Evolutionary conservation across 331 rosid species (phyloP), one percentile per base, ranked within the genome.

Genomic region (Phaseolus coccineus): DNA sequence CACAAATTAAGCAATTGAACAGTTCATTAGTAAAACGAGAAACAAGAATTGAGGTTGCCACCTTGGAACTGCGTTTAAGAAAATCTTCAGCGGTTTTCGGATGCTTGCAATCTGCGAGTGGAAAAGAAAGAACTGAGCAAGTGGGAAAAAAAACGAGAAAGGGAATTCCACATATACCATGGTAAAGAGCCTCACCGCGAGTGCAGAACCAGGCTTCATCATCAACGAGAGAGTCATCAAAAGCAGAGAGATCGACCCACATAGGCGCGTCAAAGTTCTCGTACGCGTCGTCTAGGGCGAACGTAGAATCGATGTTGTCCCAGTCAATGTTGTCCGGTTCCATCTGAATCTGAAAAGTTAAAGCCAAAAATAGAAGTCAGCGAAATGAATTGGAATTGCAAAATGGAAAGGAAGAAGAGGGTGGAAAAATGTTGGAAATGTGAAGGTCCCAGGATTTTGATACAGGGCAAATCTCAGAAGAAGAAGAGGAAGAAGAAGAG

Each of bases 171-270:
- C 0, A 2, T 15, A 50, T n/a, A 48, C 10, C 1, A 9, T 76
- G 12, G 35, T 5, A 69, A 25, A 19, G 66, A 16, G 28, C 8
- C 85, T 76, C 9, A 87, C 93, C 84, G 1, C 55, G 74, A 65
- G 59, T 67, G 83, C 91, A 89, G 64, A 89, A 89, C 91, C 88
- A 85, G 15, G 72, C 71, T 46, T 86, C 83, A 51, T 84, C 73
- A 30, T 82, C 80, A 59, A 84, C n/a, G 3, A 37, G 66, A 44
- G 70, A 62, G 39, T 74, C 83, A 73, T 82, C 71, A 4, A 77
- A 70, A 39, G 59, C 84, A 50, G 74, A 62, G 42, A 87, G 76
- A 70, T 87, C 82, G 6, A 77, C 73, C 91, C 91, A 89, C 72
- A 77, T 86, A 3, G 91, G 91, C 3, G 85, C 90, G 6, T 84